phyloP scores from a whole-genome alignment of 2,329 filamentous ascomycete genomes.

The Erysiphe pulchra region DNA sequence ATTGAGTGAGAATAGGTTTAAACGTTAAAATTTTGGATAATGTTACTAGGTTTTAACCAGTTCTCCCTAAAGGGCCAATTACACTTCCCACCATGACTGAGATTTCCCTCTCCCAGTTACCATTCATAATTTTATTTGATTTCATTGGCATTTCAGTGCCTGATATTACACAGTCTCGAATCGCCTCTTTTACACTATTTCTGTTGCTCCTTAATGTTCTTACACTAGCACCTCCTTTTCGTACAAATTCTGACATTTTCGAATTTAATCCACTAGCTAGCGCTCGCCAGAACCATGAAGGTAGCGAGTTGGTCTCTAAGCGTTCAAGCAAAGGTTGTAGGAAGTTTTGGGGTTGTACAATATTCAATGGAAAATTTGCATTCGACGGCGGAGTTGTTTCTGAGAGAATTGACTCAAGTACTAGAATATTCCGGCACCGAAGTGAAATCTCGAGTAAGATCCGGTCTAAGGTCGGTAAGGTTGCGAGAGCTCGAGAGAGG shows the following conservation, averaged over 20 bases:
- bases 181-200: slow-evolving; percentile 46
- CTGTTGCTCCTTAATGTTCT: slow-evolving; percentile 56
- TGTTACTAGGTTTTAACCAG: no score
- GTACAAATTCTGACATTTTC: slow-evolving; percentile 63
- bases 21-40: no score
- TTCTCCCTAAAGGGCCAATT: slow-evolving; percentile 17
- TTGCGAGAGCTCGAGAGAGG: slow-evolving; percentile 49
- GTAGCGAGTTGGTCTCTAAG: slow-evolving; percentile 70
- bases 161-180: slow-evolving; percentile 59
- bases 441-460: slow-evolving; percentile 59
- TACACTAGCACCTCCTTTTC: slow-evolving; percentile 58
- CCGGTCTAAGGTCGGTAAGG: slow-evolving; percentile 58
- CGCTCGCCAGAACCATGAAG: slow-evolving; percentile 82
- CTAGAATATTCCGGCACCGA: slow-evolving; percentile 77
- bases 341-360: slow-evolving; percentile 21
- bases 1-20: no score
- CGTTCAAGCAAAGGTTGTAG: slow-evolving; percentile 46
- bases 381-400: slow-evolving; percentile 40
- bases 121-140: slow-evolving; percentile 24
- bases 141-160: slow-evolving; percentile 34
- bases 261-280: slow-evolving; percentile 53
- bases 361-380: slow-evolving; percentile 26
- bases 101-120: slow-evolving; percentile 67
- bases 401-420: slow-evolving; percentile 54
- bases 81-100: slow-evolving; percentile 86